These are phyloP conservation scores for Pseudonectria buxi DNA, from an alignment of 2,329 filamentous ascomycete genomes.

Conservation along the genomic window DNA sequence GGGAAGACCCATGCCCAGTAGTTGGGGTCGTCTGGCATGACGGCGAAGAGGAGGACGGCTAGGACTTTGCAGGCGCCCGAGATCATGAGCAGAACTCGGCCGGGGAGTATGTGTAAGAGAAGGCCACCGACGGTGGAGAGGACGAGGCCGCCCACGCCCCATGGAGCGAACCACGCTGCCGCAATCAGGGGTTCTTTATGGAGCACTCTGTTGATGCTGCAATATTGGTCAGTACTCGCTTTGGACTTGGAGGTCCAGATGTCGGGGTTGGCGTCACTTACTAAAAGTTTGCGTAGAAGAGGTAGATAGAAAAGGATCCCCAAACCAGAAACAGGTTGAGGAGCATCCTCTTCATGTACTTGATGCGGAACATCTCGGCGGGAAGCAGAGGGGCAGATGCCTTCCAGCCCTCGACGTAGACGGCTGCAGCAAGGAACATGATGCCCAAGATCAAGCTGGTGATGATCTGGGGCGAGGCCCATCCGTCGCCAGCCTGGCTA, in stretches of 20 bases:
- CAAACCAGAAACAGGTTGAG: constrained; percentile 41
- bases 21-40: constrained; percentile 44
- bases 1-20: constrained; percentile 61
- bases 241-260: not conserved
- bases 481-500: constrained; percentile 53
- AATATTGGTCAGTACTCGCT: constrained; percentile 5
- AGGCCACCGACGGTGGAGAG: constrained; percentile 46
- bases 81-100: constrained; percentile 44
- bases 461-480: constrained; percentile 59
- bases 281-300: constrained; percentile 60
- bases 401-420: constrained; percentile 60
- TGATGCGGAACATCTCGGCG: constrained; percentile 54
- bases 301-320: constrained; percentile 52
- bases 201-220: constrained; percentile 47
- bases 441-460: constrained; percentile 51
- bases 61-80: constrained; percentile 45
- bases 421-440: constrained; percentile 43
- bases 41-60: constrained; percentile 46
- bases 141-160: constrained; percentile 51
- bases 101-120: constrained; percentile 47
- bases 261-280: constrained; percentile 28
- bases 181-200: constrained; percentile 43
- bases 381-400: constrained; percentile 56
- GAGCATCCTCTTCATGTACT: constrained; percentile 51
- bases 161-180: constrained; percentile 51